phyloP scores from a whole-genome alignment of 306 rosid species.

The Amphicarpaea edgeworthii region DNA sequence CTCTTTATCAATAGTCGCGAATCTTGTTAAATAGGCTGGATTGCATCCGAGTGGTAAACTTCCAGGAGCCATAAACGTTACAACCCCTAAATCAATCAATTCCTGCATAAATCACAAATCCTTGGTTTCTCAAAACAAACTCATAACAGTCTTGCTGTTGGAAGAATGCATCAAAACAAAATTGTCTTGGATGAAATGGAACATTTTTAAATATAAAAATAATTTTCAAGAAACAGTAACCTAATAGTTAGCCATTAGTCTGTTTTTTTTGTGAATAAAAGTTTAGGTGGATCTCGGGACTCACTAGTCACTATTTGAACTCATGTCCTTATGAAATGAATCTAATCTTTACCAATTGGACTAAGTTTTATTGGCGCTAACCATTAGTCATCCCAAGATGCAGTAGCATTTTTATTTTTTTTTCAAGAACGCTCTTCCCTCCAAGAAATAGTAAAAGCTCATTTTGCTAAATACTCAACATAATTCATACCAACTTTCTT shows the following conservation, averaged over 20 bases:
- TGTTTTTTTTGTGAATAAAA: too few species aligned
- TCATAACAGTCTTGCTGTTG: not conserved
- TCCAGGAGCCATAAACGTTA: slow-evolving; percentile 62
- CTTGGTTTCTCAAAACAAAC: slow-evolving; percentile 13
- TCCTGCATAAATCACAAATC: slow-evolving; percentile 47
- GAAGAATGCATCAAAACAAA: not conserved
- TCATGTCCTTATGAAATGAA: too few species aligned
- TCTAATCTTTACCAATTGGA: too few species aligned
- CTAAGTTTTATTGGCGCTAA: too few species aligned
- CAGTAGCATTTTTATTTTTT: not conserved
- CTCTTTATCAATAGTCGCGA: slow-evolving; percentile 28
- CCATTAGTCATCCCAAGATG: not conserved
- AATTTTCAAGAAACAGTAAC: not conserved
- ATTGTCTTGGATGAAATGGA: not conserved
- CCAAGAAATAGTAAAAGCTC: not conserved
- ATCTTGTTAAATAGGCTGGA: slow-evolving; percentile 44
- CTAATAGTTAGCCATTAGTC: not conserved
- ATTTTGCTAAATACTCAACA: slow-evolving; percentile 2
- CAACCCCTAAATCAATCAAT: slow-evolving; percentile 62
- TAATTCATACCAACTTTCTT: not conserved
- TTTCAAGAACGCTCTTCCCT: not conserved
- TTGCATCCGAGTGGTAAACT: slow-evolving; percentile 68
- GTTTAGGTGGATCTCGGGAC: too few species aligned
- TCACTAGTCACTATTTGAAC: too few species aligned
- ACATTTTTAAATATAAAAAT: not conserved